Base-by-base conservation (phyloP, 345 rosid species). In the Linum usitatissimum region DNA sequence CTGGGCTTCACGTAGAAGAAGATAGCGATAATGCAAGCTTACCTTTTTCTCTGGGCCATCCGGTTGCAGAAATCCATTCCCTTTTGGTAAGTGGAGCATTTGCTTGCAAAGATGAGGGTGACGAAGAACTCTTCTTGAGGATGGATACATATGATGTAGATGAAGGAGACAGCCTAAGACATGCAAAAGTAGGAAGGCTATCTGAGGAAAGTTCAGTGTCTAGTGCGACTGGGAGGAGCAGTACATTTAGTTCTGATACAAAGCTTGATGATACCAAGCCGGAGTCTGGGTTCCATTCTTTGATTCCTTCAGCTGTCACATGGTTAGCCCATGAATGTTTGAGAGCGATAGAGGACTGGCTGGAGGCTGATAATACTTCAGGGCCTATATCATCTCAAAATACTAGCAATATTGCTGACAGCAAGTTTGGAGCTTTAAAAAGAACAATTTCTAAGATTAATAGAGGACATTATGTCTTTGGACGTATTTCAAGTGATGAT, bases 161-260 rank as follows among this genome's bases (percentile, higher is more conserved):
- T 68, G 86, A 80, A 69, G 76, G 74, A 70, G 90, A 85, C 63
- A 68, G 81, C 66, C 55, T 61, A 31, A 81, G 97, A 67, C 87
- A 75, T 77, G 84, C 97, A 72, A 87, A 92, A 83, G 91, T 91
- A 9, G 98, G 96, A 66, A 77, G 86, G 63, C 73, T 85, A 61
- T 81, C 95, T 36, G 80, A 78, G 76, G 88, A 81, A 70, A 87
- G 85, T 73, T 83, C 95, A 12, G 82, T 87, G 48, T 80, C 77
- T 74, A 75, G 86, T 66, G 75, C 77, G 17, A 63, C 73, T 59
- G 86, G 75, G 71, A 79, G 84, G 73, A 78, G 72, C 36, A 21
- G 53, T 77, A 62, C 81, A 67, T 73, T 73, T 61, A 57, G 66
- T 63, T 78, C 73, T 75, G 57, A 64, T 38, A 55, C 80, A 48